Percentiles rank a stretch among this genome's conserved stretches.
Conservation (phyloP, 2,329 filamentous ascomycete genomes). For the Cryphonectria naterciae region DNA sequence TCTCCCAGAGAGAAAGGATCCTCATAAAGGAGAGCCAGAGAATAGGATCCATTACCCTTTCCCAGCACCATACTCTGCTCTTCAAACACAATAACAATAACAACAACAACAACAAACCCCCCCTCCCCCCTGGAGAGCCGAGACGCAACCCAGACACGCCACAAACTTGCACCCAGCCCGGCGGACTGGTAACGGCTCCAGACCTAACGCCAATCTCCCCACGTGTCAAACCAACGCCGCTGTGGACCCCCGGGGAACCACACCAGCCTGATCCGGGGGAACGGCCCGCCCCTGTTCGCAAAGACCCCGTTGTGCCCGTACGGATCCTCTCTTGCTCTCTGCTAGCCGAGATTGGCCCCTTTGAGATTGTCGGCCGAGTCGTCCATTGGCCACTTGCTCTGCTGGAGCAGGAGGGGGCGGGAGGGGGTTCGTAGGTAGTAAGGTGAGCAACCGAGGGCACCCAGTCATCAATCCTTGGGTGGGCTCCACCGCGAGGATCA, state of each 20-base stretch:
- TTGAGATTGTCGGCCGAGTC: slow-evolving; percentile 12
- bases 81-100: too few species aligned
- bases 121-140: neutral
- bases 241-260: slow-evolving; percentile 14
- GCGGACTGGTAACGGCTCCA: slow-evolving; percentile 15
- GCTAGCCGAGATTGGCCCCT: slow-evolving; percentile 15
- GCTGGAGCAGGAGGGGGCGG: neutral
- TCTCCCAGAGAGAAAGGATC: neutral
- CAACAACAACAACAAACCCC: neutral
- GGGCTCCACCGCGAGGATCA: slow-evolving; percentile 16
- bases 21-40: neutral
- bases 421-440: neutral
- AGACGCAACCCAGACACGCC: slow-evolving; percentile 6
- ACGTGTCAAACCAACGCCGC: slow-evolving; percentile 7
- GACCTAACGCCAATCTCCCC: neutral
- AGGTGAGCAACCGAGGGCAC: slow-evolving; percentile 3
- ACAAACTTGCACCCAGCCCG: slow-evolving; percentile 6
- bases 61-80: neutral
- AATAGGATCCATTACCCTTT: neutral
- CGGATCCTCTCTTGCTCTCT: neutral
- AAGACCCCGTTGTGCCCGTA: slow-evolving; percentile 8
- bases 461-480: slow-evolving; percentile 1
- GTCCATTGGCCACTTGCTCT: slow-evolving; percentile 1
- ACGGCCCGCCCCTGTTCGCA: neutral
- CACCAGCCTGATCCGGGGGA: slow-evolving; percentile 15